Percentiles rank a stretch among this genome's conserved stretches.
Evolutionary conservation across 1,139 yeast species (phyloP).

Genomic region (Nakaseomyces glabratus): DNA sequence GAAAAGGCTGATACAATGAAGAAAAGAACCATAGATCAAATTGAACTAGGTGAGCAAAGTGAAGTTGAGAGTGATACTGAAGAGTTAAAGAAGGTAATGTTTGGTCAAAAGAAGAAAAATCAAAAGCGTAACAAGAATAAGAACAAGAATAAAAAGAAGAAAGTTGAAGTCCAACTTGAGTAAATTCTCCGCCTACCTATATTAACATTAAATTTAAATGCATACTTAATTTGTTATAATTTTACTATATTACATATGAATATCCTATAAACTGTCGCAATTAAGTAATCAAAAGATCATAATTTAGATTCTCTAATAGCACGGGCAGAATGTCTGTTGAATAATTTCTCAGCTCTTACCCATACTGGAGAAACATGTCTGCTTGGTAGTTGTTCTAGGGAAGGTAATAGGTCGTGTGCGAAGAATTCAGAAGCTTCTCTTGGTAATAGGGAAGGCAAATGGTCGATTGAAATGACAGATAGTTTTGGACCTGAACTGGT

Average conservation of each 20-base stretch:
- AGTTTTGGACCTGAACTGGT: conserved; percentile 74
- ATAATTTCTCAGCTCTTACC: conserved; percentile 78
- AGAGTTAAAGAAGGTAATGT: conserved; percentile 35
- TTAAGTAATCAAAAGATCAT: conserved; percentile 14
- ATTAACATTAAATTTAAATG: neutral
- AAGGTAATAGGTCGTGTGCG: conserved; percentile 78
- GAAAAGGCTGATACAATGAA: conserved; percentile 69
- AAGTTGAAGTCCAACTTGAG: conserved; percentile 48
- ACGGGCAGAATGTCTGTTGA: conserved; percentile 72
- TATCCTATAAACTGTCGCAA: no score
- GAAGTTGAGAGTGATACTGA: conserved; percentile 38
- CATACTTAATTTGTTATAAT: no score
- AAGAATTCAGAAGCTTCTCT: conserved; percentile 94
- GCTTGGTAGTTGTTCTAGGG: conserved; percentile 71
- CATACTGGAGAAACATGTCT: conserved; percentile 82
- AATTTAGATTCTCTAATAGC: conserved; percentile 37
- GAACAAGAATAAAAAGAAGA: conserved; percentile 33
- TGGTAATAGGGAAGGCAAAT: conserved; percentile 87
- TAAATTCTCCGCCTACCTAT: neutral
- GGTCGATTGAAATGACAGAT: conserved; percentile 94
- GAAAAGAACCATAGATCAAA: conserved; percentile 51
- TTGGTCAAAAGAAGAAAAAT: conserved; percentile 33
- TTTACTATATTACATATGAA: no score
- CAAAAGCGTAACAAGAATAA: conserved; percentile 39
- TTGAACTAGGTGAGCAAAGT: conserved; percentile 44